Evolutionary conservation across 495 filamentous ascomycete genomes (phyloP), one percentile per base, ranked within the genome.

Genomic region (Cenococcum geophilum): DNA sequence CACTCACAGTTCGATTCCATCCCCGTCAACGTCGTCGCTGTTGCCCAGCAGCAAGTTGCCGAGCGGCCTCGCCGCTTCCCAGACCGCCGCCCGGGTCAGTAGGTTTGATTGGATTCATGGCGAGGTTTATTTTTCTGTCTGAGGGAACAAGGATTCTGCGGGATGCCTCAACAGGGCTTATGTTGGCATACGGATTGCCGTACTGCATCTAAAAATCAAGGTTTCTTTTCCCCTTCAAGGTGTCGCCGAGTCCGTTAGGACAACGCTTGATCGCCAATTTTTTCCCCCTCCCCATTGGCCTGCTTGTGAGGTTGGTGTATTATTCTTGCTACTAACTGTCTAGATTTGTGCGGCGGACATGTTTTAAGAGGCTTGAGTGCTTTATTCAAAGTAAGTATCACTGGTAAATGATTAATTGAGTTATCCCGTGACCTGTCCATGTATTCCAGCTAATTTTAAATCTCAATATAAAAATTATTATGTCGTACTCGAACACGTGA

Each of bases 211-310:
- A 45, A 5, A 48, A 61, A 57, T 36, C 14, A 4, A 61, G 58
- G 27, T 27, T 34, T 51, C 20, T 76, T 80, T 80, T 77, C 73
- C 79, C 78, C 79, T 76, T 77, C 76, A 79, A 92, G 89, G 90
- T 93, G 89, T 95, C 90, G 89, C 88, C 72, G 86, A 92, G 81
- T 90, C 85, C 81, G 76, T 73, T 72, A 64, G 51, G 87, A 88
- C 83, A 83, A 93, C 68, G 89, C 89, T 95, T 89, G 90, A 95
- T 89, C 83, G 90, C 90, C 90, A 93, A 83, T 78, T 75, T 73
- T 75, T 59, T 57, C 9, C 72, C 16, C 18, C 49, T 32, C 18
- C 22, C 18, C 63, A 11, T 6, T 27, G 49, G 6, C 25, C 5
- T 8, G 5, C 11, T 1, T 32, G 49, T 52, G 49, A 52, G 10